A percentile compares a stretch with the other conserved stretches of the same genome.
These are phyloP conservation scores for Coemansia sp. DNA, from an alignment of 192 early-diverging fungal species.

Conservation along the genomic window DNA sequence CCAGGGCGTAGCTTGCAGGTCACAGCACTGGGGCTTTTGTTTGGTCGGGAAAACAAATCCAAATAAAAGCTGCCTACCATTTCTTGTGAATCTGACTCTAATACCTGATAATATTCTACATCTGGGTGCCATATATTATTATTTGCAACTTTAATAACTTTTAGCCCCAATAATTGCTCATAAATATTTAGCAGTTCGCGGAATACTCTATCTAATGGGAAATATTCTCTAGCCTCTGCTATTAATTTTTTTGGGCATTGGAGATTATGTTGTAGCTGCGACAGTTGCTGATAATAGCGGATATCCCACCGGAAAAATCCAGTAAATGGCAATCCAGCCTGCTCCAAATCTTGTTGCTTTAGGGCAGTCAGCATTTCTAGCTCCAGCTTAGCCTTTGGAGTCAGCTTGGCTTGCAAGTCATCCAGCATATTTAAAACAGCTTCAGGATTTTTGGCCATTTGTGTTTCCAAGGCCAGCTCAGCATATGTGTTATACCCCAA, in stretches of 20 bases:
- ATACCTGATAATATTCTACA: conserved; percentile 66
- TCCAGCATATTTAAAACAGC: conserved; percentile 62
- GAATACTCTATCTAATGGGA: conserved; percentile 53
- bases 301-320: too few relatives aligned
- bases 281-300: too few relatives aligned
- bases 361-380: conserved; percentile 54
- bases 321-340: too few relatives aligned
- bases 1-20: too few relatives aligned
- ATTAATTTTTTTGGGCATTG: conserved; percentile 57
- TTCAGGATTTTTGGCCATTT: conserved; percentile 72
- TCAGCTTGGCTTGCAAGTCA: conserved; percentile 53
- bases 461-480: conserved; percentile 59
- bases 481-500: conserved; percentile 67
- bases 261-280: too few relatives aligned
- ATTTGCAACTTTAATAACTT: conserved; percentile 58
- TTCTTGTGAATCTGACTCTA: conserved; percentile 53
- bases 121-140: conserved; percentile 67
- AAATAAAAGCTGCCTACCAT: conserved; percentile 67
- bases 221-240: conserved; percentile 72
- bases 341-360: conserved; percentile 49
- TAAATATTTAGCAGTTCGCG: conserved; percentile 68
- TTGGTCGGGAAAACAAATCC: conserved; percentile 66
- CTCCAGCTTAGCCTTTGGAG: conserved; percentile 54
- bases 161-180: conserved; percentile 59
- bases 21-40: too few relatives aligned